phyloP scores from a whole-genome alignment of 192 early-diverging fungal genomes.

The Coemansia reversa region DNA sequence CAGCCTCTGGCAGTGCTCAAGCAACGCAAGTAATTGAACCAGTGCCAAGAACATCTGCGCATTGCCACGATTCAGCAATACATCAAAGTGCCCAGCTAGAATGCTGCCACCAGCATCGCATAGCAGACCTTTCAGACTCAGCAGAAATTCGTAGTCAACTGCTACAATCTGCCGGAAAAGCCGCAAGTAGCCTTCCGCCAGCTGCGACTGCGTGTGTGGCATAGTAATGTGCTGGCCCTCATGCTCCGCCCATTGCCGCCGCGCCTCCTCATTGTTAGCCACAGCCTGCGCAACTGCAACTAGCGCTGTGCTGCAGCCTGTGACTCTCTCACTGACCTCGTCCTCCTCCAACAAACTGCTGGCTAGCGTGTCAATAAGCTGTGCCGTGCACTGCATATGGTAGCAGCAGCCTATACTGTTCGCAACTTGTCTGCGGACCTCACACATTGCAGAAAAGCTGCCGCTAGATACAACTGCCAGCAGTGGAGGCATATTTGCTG shows the following conservation, averaged over 20 bases:
- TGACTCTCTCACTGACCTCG: neutral
- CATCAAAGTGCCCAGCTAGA: constrained; percentile 12
- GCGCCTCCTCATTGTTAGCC: constrained; percentile 8
- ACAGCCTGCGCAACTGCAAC: constrained; percentile 14
- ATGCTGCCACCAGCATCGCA: neutral
- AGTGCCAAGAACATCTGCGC: constrained; percentile 30
- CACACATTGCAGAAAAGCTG: neutral
- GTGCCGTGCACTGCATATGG: constrained; percentile 9
- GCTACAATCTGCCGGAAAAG: constrained; percentile 27
- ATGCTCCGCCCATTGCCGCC: constrained; percentile 10
- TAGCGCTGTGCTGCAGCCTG: constrained; percentile 7
- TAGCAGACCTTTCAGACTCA: constrained; percentile 7
- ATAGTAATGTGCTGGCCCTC: constrained; percentile 6
- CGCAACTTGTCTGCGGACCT: neutral
- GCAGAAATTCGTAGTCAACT: constrained; percentile 22
- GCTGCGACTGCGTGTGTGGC: neutral
- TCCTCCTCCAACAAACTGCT: neutral
- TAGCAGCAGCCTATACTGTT: constrained; percentile 2
- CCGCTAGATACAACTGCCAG: constrained; percentile 1
- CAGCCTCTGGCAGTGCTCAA: constrained; percentile 1
- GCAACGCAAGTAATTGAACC: constrained; percentile 12
- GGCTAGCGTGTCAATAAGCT: neutral
- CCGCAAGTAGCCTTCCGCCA: neutral
- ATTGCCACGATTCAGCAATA: constrained; percentile 12
- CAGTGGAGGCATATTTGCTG: constrained; percentile 3